Evolutionary conservation across 2,329 filamentous ascomycete genomes (phyloP), one percentile per base, ranked within the genome.

Genomic region (Aspergillus melleus): DNA sequence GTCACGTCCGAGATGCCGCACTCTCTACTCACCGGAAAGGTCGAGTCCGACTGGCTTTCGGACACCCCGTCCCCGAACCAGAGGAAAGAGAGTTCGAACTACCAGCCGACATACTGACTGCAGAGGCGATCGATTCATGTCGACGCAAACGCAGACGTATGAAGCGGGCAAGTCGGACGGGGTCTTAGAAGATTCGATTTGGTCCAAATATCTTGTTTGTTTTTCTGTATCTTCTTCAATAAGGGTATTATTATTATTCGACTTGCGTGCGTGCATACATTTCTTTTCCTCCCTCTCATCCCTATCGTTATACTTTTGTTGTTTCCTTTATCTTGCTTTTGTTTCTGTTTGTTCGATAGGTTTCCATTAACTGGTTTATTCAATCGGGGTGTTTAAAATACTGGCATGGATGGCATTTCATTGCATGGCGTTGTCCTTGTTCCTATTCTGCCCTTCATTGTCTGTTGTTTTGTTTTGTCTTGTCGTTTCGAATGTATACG

Each of bases 31-130:
- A 86, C 52, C 84, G 92, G 36, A 86, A 90, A 55, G 86, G 87
- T 49, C 84, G 91, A 53, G 90, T 84, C 54, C 82, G 88, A 16
- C 81, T 89, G 52, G 94, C 93, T 3, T 98, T 95, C 84, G 94
- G 94, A 0, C 85, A 89, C 26, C 84, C 90, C 0, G 76, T 98
- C 20, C 93, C 93, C 0, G 91, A 96, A 14, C 79, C 89, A 59
- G 73, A 80, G 5, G 85, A 90, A 71, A 72, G 73, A 32, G 90
- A 96, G 47, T 98, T 97, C 72, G 82, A 86, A 59, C 78, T 96
- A 54, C 91, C 93, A 0, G 80, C 84, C 6, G 89, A 89, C 22
- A 76, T 81, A 8, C 68, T 80, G 10, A 81, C 77, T 0, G 67
- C 75, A 2, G 79, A 80, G 20, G 74, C 76, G 3, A 76, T 81